phyloP scores from a whole-genome alignment of 148 eudicot genomes.

The Rhododendron mucronatum region DNA sequence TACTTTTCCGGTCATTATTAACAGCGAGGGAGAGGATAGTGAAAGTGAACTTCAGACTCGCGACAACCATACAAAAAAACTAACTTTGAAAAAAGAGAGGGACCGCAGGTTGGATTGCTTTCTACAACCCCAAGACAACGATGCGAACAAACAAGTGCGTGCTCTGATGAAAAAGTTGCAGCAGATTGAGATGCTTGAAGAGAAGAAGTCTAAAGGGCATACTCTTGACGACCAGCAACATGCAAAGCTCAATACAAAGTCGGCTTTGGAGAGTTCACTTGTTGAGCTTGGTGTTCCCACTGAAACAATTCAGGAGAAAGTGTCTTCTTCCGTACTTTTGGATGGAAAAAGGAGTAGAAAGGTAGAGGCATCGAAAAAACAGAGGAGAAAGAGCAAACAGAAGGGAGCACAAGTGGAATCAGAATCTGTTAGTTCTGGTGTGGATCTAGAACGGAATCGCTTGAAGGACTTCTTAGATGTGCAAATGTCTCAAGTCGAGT shows the following conservation, averaged over 20 bases:
- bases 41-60: conserved; percentile 59
- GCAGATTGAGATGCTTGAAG: conserved; percentile 97
- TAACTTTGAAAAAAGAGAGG: conserved; percentile 28
- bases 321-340: conserved; percentile 25
- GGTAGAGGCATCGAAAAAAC: conserved; percentile 54
- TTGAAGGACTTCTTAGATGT: conserved; percentile 31
- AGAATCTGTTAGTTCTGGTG: conserved; percentile 20
- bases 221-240: conserved; percentile 86
- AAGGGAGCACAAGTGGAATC: conserved; percentile 33
- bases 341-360: conserved; percentile 59
- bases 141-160: conserved; percentile 56
- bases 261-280: conserved; percentile 62
- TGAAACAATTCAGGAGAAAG: conserved; percentile 32
- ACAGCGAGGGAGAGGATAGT: conserved; percentile 78
- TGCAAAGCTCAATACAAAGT: conserved; percentile 69
- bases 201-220: conserved; percentile 65
- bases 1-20: conserved; percentile 74
- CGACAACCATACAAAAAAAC: conserved; percentile 27
- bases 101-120: conserved; percentile 49
- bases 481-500: conserved; percentile 26
- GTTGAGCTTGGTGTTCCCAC: conserved; percentile 72
- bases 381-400: conserved; percentile 64
- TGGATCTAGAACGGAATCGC: conserved; percentile 23
- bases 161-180: conserved; percentile 81
- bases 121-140: conserved; percentile 39